These are phyloP conservation scores for Saccharomyces hybrid DNA, from an alignment of 1,139 yeast species.

Conservation along the genomic window DNA sequence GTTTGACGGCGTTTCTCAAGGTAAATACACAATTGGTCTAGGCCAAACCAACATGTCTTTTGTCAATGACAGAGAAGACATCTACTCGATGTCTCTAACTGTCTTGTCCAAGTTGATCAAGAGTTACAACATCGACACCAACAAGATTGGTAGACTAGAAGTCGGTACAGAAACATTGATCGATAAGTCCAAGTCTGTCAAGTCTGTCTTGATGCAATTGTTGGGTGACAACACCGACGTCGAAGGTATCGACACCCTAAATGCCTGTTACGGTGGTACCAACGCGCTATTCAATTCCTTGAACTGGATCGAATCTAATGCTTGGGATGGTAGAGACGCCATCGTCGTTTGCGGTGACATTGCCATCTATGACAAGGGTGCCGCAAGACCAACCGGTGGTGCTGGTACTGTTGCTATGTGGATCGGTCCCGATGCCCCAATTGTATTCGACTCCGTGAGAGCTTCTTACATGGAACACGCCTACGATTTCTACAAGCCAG, in stretches of 20 bases:
- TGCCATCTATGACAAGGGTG: slow-evolving; percentile 94
- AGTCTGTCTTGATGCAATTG: slow-evolving; percentile 91
- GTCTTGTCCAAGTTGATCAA: slow-evolving; percentile 67
- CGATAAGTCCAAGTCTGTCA: slow-evolving; percentile 95
- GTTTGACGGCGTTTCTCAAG: slow-evolving; percentile 78
- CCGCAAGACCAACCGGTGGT: slow-evolving; percentile 99
- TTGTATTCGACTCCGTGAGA: slow-evolving; percentile 80
- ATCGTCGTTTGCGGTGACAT: slow-evolving; percentile 96
- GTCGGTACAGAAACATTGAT: slow-evolving; percentile 97
- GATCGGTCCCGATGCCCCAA: slow-evolving; percentile 97
- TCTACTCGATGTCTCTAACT: slow-evolving; percentile 84
- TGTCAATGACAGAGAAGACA: slow-evolving; percentile 95
- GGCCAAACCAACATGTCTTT: slow-evolving; percentile 98
- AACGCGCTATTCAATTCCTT: slow-evolving; percentile 87
- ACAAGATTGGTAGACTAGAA: slow-evolving; percentile 85
- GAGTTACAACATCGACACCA: slow-evolving; percentile 75
- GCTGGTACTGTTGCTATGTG: slow-evolving; percentile 94
- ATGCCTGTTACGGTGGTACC: slow-evolving; percentile 99
- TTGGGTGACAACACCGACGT: slow-evolving; percentile 83
- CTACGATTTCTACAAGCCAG: slow-evolving; percentile 96
- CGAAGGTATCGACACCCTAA: slow-evolving; percentile 93
- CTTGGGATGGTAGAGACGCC: slow-evolving; percentile 99
- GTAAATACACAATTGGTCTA: slow-evolving; percentile 95
- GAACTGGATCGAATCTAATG: slow-evolving; percentile 92
- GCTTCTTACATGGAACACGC: slow-evolving; percentile 95